A percentile compares a stretch with the other conserved stretches of the same genome.
Evolutionary conservation across 257 asterid species (phyloP).

Genomic region (Haberlea rhodopensis): DNA sequence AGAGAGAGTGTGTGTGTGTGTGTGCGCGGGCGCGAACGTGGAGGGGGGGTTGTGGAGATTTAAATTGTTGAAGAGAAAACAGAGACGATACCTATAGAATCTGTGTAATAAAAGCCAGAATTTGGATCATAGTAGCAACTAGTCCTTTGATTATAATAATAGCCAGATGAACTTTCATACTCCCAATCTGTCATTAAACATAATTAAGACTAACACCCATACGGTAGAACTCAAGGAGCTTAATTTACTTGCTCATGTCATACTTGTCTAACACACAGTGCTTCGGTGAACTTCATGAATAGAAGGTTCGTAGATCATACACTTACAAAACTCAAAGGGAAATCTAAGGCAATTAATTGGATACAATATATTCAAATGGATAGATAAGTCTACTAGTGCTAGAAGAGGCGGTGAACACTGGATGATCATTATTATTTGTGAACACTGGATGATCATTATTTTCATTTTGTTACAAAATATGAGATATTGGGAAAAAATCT

Average conservation of each 20-base stretch:
- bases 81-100: constrained; percentile 61
- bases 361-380: background rate
- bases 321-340: background rate
- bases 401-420: too few relatives aligned
- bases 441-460: background rate
- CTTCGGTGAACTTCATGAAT: background rate
- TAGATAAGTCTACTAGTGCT: background rate
- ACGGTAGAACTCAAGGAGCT: background rate
- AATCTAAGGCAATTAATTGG: background rate
- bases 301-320: background rate
- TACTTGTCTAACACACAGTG: background rate
- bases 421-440: too few relatives aligned
- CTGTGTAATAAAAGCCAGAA: constrained; percentile 93
- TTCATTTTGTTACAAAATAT: too few relatives aligned
- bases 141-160: constrained; percentile 58
- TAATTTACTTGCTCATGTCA: background rate
- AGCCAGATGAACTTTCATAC: constrained; percentile 71
- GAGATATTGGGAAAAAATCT: too few relatives aligned
- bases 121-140: constrained; percentile 81
- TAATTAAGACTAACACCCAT: background rate
- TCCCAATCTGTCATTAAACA: constrained; percentile 69
- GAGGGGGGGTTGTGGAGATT: background rate
- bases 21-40: too few relatives aligned
- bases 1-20: too few relatives aligned
- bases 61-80: background rate